Conservation (phyloP, 768 basidiomycete species). For the Tricholoma hemisulphureum region DNA sequence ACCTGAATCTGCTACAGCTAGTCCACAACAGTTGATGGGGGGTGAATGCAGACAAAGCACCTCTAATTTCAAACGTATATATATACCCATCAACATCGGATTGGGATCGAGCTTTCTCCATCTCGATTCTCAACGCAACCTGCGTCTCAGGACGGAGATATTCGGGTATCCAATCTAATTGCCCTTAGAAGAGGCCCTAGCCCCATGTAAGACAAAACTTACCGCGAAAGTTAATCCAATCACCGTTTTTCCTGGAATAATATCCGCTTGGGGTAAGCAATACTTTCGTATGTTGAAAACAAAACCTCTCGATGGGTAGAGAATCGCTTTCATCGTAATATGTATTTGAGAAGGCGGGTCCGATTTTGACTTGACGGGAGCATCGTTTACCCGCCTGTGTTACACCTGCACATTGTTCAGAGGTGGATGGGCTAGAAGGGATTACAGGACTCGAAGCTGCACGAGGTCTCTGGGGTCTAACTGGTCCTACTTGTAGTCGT, state of each 20-base stretch:
- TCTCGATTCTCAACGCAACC: slow-evolving; percentile 45
- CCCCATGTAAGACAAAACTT: slow-evolving; percentile 12
- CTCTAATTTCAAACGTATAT: slow-evolving; percentile 78
- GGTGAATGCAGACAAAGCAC: slow-evolving; percentile 33
- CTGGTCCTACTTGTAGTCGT: slow-evolving; percentile 8
- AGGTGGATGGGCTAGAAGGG: slow-evolving; percentile 12
- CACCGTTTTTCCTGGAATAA: slow-evolving; percentile 48
- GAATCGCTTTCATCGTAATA: slow-evolving; percentile 31
- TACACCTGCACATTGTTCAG: slow-evolving; percentile 57
- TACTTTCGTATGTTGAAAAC: slow-evolving; percentile 61
- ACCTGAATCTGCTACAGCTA: slow-evolving; percentile 15
- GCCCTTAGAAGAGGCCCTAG: slow-evolving; percentile 4
- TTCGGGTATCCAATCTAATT: slow-evolving; percentile 64
- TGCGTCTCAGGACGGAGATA: slow-evolving; percentile 65
- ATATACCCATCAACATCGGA: slow-evolving; percentile 75
- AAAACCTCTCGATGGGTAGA: slow-evolving; percentile 47
- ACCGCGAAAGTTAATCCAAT: slow-evolving; percentile 63
- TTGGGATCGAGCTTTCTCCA: slow-evolving; percentile 47
- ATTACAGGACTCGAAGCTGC: slow-evolving; percentile 22
- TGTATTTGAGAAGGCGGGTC: slow-evolving; percentile 21
- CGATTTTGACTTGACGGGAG: slow-evolving; percentile 53
- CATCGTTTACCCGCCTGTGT: slow-evolving; percentile 69
- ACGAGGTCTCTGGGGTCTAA: slow-evolving; percentile 16
- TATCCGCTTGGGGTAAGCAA: slow-evolving; percentile 55
- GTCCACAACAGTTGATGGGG: not conserved